Percentiles rank a stretch among this genome's conserved stretches.
Evolutionary conservation across 1,284 basidiomycete species (phyloP).

Genomic region (Malassezia nana): DNA sequence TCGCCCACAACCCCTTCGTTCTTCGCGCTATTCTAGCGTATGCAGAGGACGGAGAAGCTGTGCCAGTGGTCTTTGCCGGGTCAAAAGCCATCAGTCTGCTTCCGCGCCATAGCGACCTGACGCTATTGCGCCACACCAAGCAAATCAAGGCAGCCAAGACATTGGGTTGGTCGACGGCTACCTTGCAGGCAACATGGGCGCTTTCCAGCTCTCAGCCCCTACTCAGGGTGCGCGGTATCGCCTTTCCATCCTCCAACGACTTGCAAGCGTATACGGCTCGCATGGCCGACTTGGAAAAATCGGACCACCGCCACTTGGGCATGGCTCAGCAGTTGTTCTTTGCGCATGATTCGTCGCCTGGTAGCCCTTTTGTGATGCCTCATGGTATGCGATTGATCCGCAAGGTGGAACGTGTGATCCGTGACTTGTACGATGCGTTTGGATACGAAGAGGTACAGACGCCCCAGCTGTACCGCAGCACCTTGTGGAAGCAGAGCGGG

Average conservation of each 20-base stretch:
- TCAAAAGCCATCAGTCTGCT: background rate
- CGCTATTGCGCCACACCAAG: constrained; percentile 11
- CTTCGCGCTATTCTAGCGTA: background rate
- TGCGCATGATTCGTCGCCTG: constrained; percentile 42
- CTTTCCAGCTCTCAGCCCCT: constrained; percentile 8
- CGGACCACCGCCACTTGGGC: constrained; percentile 36
- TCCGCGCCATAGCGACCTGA: constrained; percentile 2
- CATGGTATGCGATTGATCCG: constrained; percentile 41
- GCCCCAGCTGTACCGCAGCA: constrained; percentile 40
- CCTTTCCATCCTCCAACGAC: constrained; percentile 15
- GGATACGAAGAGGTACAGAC: constrained; percentile 46
- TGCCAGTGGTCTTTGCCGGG: constrained; percentile 11
- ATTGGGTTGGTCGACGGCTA: constrained; percentile 17
- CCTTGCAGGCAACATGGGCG: constrained; percentile 2
- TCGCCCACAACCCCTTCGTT: constrained; percentile 6
- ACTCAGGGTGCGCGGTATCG: constrained; percentile 17
- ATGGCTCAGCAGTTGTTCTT: constrained; percentile 37
- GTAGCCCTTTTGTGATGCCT: constrained; percentile 45
- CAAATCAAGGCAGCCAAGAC: constrained; percentile 18
- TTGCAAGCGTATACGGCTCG: constrained; percentile 12
- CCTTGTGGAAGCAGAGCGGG: constrained; percentile 40
- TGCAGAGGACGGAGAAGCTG: background rate
- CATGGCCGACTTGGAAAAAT: constrained; percentile 11
- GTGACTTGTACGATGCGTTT: constrained; percentile 42
- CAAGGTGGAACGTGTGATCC: constrained; percentile 41